Evolutionary conservation across 2,329 filamentous ascomycete species (phyloP).

Genomic region (Ophiostoma triangulosporum): DNA sequence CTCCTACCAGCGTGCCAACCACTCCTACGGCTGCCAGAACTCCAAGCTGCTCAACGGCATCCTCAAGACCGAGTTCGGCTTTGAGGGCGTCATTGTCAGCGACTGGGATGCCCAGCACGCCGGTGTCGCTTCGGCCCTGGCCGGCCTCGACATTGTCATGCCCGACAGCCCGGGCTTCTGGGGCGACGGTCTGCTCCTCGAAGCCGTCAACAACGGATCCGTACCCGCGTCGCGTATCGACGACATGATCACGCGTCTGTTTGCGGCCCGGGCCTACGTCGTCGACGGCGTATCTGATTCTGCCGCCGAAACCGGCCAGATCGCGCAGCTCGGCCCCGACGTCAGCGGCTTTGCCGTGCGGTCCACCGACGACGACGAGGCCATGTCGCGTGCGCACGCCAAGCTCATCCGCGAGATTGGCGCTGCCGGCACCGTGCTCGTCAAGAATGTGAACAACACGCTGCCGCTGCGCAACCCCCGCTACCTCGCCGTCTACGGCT

Average conservation of each 20-base stretch:
- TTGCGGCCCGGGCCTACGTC: slow-evolving; percentile 22
- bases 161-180: slow-evolving; percentile 36
- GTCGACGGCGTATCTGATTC: slow-evolving; percentile 19
- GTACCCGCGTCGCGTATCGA: slow-evolving; percentile 56
- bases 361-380: neutral
- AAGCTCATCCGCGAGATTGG: slow-evolving; percentile 37
- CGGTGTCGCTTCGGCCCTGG: slow-evolving; percentile 37
- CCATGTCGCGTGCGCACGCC: slow-evolving; percentile 22
- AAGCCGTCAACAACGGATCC: slow-evolving; percentile 66
- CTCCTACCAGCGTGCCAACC: slow-evolving; percentile 59
- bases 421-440: slow-evolving; percentile 41
- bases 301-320: slow-evolving; percentile 15
- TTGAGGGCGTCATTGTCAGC: slow-evolving; percentile 54
- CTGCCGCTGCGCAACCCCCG: slow-evolving; percentile 32
- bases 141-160: slow-evolving; percentile 60
- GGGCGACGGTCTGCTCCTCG: slow-evolving; percentile 51
- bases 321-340: slow-evolving; percentile 24
- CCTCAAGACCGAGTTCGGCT: slow-evolving; percentile 49
- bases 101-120: slow-evolving; percentile 59
- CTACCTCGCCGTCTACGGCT: slow-evolving; percentile 45
- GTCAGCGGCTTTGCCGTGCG: slow-evolving; percentile 15
- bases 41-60: slow-evolving; percentile 54
- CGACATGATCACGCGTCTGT: slow-evolving; percentile 59
- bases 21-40: slow-evolving; percentile 62
- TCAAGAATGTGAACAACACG: slow-evolving; percentile 50